phyloP scores from a whole-genome alignment of 2,329 filamentous ascomycete species.

The Neoascochyta sp. region DNA sequence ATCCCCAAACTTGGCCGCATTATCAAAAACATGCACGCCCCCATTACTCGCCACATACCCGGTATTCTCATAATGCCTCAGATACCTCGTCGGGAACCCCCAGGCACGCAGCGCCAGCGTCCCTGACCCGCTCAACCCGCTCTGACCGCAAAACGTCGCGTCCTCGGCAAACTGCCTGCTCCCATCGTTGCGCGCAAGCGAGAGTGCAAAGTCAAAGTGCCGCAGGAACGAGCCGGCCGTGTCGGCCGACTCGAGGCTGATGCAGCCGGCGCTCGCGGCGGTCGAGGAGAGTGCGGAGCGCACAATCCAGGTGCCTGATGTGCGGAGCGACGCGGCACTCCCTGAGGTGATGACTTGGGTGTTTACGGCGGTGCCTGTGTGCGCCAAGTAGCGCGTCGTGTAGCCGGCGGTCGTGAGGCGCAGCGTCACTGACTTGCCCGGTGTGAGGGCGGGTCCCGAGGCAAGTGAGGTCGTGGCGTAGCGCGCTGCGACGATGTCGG shows the following conservation, averaged over 20 bases:
- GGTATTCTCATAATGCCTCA: slow-evolving; percentile 53
- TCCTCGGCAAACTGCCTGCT: slow-evolving; percentile 58
- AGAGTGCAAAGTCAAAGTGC: slow-evolving; percentile 53
- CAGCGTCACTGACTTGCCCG: slow-evolving; percentile 53
- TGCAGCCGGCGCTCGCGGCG: slow-evolving; percentile 55
- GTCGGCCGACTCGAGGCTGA: slow-evolving; percentile 60
- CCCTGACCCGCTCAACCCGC: slow-evolving; percentile 51
- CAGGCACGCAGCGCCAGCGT: slow-evolving; percentile 55
- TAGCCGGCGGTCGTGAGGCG: slow-evolving; percentile 54
- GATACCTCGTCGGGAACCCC: slow-evolving; percentile 58
- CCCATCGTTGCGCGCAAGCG: slow-evolving; percentile 51
- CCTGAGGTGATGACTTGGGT: slow-evolving; percentile 55
- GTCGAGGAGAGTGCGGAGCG: slow-evolving; percentile 54
- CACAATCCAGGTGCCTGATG: slow-evolving; percentile 58
- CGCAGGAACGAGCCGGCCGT: slow-evolving; percentile 57
- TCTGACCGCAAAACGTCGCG: slow-evolving; percentile 59
- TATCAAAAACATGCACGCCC: slow-evolving; percentile 55
- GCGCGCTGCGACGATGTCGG: slow-evolving; percentile 57
- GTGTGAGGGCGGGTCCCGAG: slow-evolving; percentile 48
- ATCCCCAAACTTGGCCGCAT: slow-evolving; percentile 47
- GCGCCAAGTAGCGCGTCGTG: slow-evolving; percentile 54
- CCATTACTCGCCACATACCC: slow-evolving; percentile 53
- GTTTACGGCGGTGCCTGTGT: slow-evolving; percentile 50
- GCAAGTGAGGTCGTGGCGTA: slow-evolving; percentile 51
- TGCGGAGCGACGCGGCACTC: slow-evolving; percentile 49